A percentile compares a stretch with the other conserved stretches of the same genome.
phyloP scores from a whole-genome alignment of 140 eudicot species.

The Stevia rebaudiana region DNA sequence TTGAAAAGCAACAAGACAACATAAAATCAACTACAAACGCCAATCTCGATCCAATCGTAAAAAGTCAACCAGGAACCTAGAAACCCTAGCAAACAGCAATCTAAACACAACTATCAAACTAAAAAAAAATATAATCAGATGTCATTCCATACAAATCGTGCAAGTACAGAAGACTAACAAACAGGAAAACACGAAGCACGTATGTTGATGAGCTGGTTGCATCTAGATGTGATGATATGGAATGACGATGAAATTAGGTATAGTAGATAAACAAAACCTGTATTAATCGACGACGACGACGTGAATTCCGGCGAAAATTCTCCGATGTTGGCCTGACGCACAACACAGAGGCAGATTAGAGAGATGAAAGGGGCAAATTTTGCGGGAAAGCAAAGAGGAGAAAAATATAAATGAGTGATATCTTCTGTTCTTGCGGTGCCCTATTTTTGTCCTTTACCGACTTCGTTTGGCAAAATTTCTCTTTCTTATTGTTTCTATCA shows the following conservation, averaged over 20 bases:
- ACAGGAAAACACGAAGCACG: conserved; percentile 5
- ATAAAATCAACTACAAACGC: conserved; percentile 5
- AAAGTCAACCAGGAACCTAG: conserved; percentile 25
- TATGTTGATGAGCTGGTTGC: conserved; percentile 14
- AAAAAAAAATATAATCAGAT: background rate
- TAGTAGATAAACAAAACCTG: conserved; percentile 14
- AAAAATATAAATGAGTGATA: background rate
- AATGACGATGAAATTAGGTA: conserved; percentile 14
- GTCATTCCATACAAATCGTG: conserved; percentile 15
- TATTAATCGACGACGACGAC: conserved; percentile 14
- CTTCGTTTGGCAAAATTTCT: background rate
- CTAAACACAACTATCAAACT: background rate
- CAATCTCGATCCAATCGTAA: conserved; percentile 17
- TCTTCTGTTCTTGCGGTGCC: background rate
- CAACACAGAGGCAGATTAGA: conserved; percentile 5
- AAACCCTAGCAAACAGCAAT: conserved; percentile 21
- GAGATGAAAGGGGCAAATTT: conserved; percentile 22
- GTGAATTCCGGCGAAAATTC: conserved; percentile 15
- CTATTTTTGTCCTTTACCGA: background rate
- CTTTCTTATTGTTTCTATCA: background rate
- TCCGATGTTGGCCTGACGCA: conserved; percentile 24
- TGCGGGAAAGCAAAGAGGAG: conserved; percentile 30
- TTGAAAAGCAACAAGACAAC: conserved; percentile 1
- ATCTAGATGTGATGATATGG: conserved; percentile 10
- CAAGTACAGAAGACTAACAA: conserved; percentile 6